Conservation (phyloP, 2,329 filamentous ascomycete species). For the Zalaria sp. region DNA sequence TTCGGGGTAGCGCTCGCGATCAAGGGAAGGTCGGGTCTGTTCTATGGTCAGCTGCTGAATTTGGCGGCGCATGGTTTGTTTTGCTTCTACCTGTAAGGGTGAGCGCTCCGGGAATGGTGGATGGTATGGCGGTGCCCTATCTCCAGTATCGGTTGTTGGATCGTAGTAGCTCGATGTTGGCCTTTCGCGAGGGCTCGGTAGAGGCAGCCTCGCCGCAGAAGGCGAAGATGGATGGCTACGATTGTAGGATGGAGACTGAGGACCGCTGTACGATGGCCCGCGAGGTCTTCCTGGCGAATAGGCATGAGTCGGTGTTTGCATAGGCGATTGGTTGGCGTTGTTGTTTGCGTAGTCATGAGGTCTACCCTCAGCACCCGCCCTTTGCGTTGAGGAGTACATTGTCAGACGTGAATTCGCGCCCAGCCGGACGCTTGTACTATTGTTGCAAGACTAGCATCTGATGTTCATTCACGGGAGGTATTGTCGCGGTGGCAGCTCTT, state of each 20-base stretch:
- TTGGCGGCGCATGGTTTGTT: neutral
- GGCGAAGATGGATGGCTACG: slow-evolving; percentile 22
- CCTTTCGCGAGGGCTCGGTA: slow-evolving; percentile 18
- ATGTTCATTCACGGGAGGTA: neutral
- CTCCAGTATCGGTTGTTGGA: slow-evolving; percentile 31
- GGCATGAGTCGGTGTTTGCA: slow-evolving; percentile 17
- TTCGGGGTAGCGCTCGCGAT: slow-evolving; percentile 5
- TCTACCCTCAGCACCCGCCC: neutral
- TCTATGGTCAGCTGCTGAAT: neutral
- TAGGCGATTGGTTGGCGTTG: slow-evolving; percentile 18
- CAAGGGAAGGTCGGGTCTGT: slow-evolving; percentile 11
- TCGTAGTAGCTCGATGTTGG: slow-evolving; percentile 34
- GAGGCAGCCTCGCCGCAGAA: slow-evolving; percentile 16
- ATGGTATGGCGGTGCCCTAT: slow-evolving; percentile 16
- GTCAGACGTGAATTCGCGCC: neutral
- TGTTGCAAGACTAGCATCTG: neutral
- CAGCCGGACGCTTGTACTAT: neutral
- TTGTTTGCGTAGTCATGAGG: slow-evolving; percentile 4
- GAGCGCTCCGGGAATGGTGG: slow-evolving; percentile 22
- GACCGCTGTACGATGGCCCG: slow-evolving; percentile 11
- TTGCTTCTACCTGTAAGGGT: slow-evolving; percentile 12
- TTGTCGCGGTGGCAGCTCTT: no score
- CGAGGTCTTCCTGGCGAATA: slow-evolving; percentile 16
- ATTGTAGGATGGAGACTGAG: slow-evolving; percentile 13
- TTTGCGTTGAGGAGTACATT: slow-evolving; percentile 5